These are phyloP conservation scores for Saturnispora bothae DNA, from an alignment of 805 yeast species.

Conservation along the genomic window DNA sequence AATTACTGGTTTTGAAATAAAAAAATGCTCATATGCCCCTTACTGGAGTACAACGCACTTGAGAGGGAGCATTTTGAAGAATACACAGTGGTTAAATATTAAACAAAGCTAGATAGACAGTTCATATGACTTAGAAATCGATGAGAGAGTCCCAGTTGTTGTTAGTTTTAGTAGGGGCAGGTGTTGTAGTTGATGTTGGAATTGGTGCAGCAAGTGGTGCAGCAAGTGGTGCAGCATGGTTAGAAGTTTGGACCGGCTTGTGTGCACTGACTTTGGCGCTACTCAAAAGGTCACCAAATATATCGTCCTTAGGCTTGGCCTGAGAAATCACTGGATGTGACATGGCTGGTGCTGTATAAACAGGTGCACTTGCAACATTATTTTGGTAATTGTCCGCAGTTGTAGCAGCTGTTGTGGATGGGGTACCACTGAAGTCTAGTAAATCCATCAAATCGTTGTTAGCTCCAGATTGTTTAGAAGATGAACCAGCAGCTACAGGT, in stretches of 20 bases:
- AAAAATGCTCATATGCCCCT: too few relatives aligned
- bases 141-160: too few relatives aligned
- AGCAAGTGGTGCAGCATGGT: neutral
- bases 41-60: too few relatives aligned
- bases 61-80: too few relatives aligned
- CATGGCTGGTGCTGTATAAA: conserved; percentile 25
- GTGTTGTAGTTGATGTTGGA: too few relatives aligned
- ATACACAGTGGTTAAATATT: too few relatives aligned
- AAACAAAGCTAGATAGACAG: too few relatives aligned
- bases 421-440: neutral
- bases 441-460: conserved; percentile 22
- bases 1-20: too few relatives aligned
- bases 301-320: conserved; percentile 39
- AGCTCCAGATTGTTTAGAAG: conserved; percentile 9
- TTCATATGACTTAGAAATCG: too few relatives aligned
- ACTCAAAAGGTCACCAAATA: conserved; percentile 61
- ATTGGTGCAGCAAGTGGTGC: neutral
- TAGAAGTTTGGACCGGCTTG: conserved; percentile 5
- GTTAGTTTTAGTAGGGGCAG: too few relatives aligned
- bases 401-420: conserved; percentile 12
- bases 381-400: conserved; percentile 10
- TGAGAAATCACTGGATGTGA: conserved; percentile 28
- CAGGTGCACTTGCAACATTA: too few relatives aligned
- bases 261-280: conserved; percentile 39
- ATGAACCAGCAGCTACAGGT: conserved; percentile 15